phyloP scores from a whole-genome alignment of 768 basidiomycete genomes.

The Termitomyces sp. region DNA sequence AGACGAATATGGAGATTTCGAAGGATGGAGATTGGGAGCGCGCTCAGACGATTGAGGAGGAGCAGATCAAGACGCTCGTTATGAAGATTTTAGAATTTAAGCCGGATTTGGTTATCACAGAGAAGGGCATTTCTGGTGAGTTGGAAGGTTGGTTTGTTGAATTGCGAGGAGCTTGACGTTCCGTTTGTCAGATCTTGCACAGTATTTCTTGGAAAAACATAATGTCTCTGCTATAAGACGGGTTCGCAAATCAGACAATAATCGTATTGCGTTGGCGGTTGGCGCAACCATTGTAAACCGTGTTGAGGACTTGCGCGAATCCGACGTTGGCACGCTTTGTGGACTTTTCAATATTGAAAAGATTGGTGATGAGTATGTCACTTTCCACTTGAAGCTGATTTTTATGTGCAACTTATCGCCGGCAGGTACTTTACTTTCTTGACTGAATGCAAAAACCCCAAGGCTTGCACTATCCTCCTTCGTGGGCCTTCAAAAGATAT shows the following conservation, averaged over 20 bases:
- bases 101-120: conserved; percentile 92
- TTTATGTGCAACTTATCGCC: background rate
- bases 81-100: conserved; percentile 87
- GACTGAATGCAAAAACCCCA: conserved; percentile 84
- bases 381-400: background rate
- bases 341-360: conserved; percentile 98
- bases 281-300: conserved; percentile 98
- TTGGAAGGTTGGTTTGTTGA: conserved; percentile 10
- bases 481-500: conserved; percentile 98
- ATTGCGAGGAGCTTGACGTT: background rate
- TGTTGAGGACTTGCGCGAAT: conserved; percentile 88
- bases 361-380: conserved; percentile 84
- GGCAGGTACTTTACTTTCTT: conserved; percentile 91
- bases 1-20: conserved; percentile 98
- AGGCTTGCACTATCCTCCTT: conserved; percentile 97
- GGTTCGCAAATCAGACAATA: conserved; percentile 99
- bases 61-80: conserved; percentile 89
- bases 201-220: conserved; percentile 83
- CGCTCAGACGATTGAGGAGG: conserved; percentile 93
- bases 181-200: conserved; percentile 71
- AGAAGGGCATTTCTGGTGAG: conserved; percentile 96
- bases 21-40: conserved; percentile 93
- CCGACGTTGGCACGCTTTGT: conserved; percentile 89
- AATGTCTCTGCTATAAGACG: conserved; percentile 93
- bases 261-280: conserved; percentile 92